Evolutionary conservation across 352 stramenopile species (phyloP).

Genomic region (Pythium periplocum): DNA sequence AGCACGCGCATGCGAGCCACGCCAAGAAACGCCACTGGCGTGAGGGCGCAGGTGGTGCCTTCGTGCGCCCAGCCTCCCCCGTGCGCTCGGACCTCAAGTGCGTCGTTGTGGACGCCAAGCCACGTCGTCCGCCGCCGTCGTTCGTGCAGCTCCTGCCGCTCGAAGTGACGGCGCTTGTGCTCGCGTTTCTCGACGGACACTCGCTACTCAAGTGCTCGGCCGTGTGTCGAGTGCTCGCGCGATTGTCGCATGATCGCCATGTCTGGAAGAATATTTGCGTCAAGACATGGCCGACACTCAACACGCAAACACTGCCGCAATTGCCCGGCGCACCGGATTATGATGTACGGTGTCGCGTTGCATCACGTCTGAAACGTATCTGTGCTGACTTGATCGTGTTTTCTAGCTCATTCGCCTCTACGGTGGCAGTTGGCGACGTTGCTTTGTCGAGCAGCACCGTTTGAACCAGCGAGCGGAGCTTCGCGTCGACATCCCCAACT

Average conservation of each 20-base stretch:
- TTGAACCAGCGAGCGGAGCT: conserved; percentile 49
- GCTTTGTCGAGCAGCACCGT: conserved; percentile 48
- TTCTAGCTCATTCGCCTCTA: conserved; percentile 67
- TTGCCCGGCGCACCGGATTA: conserved; percentile 70
- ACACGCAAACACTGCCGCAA: conserved; percentile 53
- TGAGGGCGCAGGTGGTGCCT: conserved; percentile 12
- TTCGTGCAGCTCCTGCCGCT: conserved; percentile 41
- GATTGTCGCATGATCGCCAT: conserved; percentile 45
- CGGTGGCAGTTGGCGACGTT: conserved; percentile 64
- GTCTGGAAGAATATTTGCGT: conserved; percentile 70
- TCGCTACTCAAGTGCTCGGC: conserved; percentile 45
- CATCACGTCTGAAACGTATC: not conserved
- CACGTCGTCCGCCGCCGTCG: conserved; percentile 8
- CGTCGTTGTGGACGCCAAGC: too few relatives aligned
- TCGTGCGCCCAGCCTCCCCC: conserved; percentile 32
- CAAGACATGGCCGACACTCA: conserved; percentile 48
- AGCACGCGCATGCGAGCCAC: conserved; percentile 6
- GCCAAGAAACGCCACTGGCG: conserved; percentile 56
- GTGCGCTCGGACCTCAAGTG: not conserved
- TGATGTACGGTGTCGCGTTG: conserved; percentile 35
- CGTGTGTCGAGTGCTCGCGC: conserved; percentile 37
- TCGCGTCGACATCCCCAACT: conserved; percentile 48
- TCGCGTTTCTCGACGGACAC: conserved; percentile 46
- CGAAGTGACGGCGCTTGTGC: conserved; percentile 42
- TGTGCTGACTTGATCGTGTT: conserved; percentile 8